Evolutionary conservation across 352 stramenopile genomes (phyloP), one percentile per base, ranked within the genome.

Genomic region (Proteromonas lacertae): DNA sequence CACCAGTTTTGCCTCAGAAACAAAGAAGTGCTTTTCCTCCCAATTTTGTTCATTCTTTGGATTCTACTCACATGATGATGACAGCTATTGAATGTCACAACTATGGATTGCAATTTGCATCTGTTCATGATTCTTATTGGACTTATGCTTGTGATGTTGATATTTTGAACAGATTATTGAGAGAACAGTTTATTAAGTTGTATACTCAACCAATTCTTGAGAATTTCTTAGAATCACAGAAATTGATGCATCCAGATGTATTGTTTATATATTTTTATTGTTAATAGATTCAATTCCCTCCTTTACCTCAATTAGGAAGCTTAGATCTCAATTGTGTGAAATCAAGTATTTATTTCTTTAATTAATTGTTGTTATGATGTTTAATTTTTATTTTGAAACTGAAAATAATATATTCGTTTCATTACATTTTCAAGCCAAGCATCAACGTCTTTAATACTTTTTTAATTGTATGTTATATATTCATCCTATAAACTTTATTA

Each of bases 41-140:
- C 9, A 99, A 99, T 53, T 95, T 90, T 53, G 76, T 99, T 12
- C 87, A 99, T 55, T 96, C 81, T 8, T 57, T 99, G 13, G 88
- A 99, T 52, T 93, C 79, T 28, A 94, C 82, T 10, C 87, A 99
- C 58, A 97, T 99, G 84, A 62, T 97, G 36, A 64, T 97, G 61
- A 99, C 88, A 23, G 73, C 77, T 8, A 52, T 78, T 9, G 72
- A 82, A 41, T 93, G 90, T 57, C 63, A 93, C 39, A 58, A 76
- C 35, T 69, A 76, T 37, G 62, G 61, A 8, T 44, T 88, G 25
- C 54, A 64, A 23, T 99, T 96, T 52, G 77, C 83, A 2, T 81
- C 84, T 19, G 87, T 99, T 29, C 87, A 99, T 54, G 87, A 99
- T 49, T 90, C 64, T 42, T 99, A 94, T 57, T 99, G 87, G 87